These are phyloP conservation scores for Ampelocalamus luodianensis DNA, from an alignment of 176 grass and related monocot species.

Conservation along the genomic window DNA sequence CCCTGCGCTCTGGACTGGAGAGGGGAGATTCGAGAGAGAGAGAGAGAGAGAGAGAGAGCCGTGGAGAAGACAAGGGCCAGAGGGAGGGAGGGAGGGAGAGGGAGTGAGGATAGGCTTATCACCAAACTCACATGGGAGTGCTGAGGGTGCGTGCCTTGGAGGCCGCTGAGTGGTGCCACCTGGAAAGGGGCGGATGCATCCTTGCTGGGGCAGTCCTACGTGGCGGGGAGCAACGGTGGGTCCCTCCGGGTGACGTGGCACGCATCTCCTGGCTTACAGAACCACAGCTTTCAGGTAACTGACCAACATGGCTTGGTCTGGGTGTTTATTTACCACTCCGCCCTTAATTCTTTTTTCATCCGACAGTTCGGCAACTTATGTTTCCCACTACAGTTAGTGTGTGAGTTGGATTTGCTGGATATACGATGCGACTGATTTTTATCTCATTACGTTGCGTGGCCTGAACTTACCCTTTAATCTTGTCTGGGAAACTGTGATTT, in stretches of 20 bases:
- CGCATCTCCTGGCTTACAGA: background rate
- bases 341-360: too few relatives aligned
- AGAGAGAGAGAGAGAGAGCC: constrained; percentile 24
- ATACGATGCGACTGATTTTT: too few relatives aligned
- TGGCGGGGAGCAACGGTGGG: background rate
- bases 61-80: constrained; percentile 46
- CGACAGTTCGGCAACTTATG: too few relatives aligned
- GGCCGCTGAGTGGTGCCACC: constrained; percentile 37
- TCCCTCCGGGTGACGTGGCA: constrained; percentile 25
- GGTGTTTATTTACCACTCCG: too few relatives aligned
- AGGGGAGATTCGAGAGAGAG: background rate
- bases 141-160: background rate
- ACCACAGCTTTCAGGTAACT: too few relatives aligned
- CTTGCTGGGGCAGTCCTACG: constrained; percentile 17
- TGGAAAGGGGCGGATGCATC: constrained; percentile 27
- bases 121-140: constrained; percentile 15
- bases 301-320: too few relatives aligned
- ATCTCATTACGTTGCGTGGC: too few relatives aligned
- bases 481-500: too few relatives aligned
- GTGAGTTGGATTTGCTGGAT: too few relatives aligned
- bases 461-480: too few relatives aligned
- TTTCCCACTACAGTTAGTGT: too few relatives aligned
- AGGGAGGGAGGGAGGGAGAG: too few relatives aligned
- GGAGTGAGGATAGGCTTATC: constrained; percentile 48
- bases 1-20: background rate